Evolutionary conservation across 805 yeast genomes (phyloP).

Genomic region (Saturnispora sanitii): DNA sequence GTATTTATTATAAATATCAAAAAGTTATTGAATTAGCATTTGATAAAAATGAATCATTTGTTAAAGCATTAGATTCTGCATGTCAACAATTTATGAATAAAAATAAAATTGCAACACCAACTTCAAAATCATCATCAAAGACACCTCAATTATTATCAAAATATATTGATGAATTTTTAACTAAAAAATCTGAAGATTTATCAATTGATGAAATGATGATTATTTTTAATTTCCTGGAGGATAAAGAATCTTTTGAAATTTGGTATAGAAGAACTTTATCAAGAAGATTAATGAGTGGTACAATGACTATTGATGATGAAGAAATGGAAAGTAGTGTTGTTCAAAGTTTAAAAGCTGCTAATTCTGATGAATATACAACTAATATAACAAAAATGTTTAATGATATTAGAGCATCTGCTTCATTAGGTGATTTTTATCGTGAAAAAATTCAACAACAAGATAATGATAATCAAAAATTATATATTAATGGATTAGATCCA

Average conservation of each 20-base stretch:
- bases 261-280: slow-evolving; percentile 86
- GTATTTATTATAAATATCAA: slow-evolving; percentile 58
- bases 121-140: slow-evolving; percentile 50
- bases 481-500: slow-evolving; percentile 25
- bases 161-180: slow-evolving; percentile 76
- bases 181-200: slow-evolving; percentile 69
- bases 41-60: slow-evolving; percentile 64
- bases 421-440: slow-evolving; percentile 41
- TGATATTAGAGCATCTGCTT: slow-evolving; percentile 80
- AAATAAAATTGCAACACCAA: slow-evolving; percentile 69
- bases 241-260: slow-evolving; percentile 91
- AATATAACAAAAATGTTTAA: slow-evolving; percentile 94
- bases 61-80: slow-evolving; percentile 82
- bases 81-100: slow-evolving; percentile 76
- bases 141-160: slow-evolving; percentile 90
- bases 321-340: slow-evolving; percentile 79
- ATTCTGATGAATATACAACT: slow-evolving; percentile 85
- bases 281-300: slow-evolving; percentile 64
- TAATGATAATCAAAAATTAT: slow-evolving; percentile 14
- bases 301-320: slow-evolving; percentile 75
- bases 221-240: slow-evolving; percentile 78
- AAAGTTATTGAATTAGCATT: slow-evolving; percentile 58
- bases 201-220: slow-evolving; percentile 78
- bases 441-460: slow-evolving; percentile 15
- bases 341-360: slow-evolving; percentile 77